Conservation (phyloP, 257 asterid species). For the Voacanga thouarsii region DNA sequence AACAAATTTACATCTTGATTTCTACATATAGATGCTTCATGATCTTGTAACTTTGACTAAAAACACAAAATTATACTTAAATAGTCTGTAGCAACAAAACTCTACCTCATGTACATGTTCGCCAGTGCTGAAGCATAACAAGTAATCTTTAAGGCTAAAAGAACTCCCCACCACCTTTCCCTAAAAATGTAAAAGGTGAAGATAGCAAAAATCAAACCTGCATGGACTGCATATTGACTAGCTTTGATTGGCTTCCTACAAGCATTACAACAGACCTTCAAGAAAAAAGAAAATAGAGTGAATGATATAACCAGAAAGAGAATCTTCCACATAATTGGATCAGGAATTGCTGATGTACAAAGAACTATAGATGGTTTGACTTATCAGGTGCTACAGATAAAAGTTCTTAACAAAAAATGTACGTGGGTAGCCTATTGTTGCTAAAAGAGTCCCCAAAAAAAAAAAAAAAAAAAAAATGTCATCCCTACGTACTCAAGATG, state of each 20-base stretch:
- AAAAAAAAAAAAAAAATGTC: background rate
- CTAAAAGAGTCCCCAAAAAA: background rate
- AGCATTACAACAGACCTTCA: conserved; percentile 89
- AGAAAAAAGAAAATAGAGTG: conserved; percentile 23
- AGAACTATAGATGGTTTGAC: background rate
- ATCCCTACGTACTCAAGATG: background rate
- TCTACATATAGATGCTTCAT: background rate
- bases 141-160: background rate
- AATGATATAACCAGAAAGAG: conserved; percentile 1
- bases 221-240: conserved; percentile 72
- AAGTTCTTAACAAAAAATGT: background rate
- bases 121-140: background rate
- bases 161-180: background rate
- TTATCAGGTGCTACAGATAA: background rate
- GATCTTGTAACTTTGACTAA: background rate
- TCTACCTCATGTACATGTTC: background rate
- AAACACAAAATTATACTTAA: background rate
- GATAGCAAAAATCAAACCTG: conserved; percentile 47
- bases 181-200: background rate
- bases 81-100: background rate
- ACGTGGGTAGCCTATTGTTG: background rate
- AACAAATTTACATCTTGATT: background rate
- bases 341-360: background rate
- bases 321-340: conserved; percentile 6
- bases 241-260: conserved; percentile 93